Evolutionary conservation across 1,284 basidiomycete species (phyloP), one percentile per base, ranked within the genome.

Genomic region (Clitocybe nebularis): DNA sequence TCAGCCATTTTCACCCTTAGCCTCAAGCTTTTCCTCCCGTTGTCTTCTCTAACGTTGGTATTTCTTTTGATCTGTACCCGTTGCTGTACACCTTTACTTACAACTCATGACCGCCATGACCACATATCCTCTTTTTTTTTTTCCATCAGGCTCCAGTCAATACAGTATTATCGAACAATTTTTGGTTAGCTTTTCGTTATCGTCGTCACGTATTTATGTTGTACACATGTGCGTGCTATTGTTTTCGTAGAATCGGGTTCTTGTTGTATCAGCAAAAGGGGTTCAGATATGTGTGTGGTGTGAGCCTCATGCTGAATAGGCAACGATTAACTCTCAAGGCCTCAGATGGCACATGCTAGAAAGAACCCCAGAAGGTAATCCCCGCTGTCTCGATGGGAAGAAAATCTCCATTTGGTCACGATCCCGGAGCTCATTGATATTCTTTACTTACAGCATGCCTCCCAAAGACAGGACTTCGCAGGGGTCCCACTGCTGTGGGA

Each of bases 91-190:
- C 46, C 29, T 30, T 56, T 59, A 54, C 55, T 56, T 56, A 52
- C 49, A 45, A 24, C 45, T 64, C 57, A 69, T 60, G 67, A 69
- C 63, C 55, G 50, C 57, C 56, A 67, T 59, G 64, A 64, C 58
- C 55, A 47, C 48, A 53, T 50, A 46, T 55, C 50, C 52, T 51
- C 50, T 51, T 51, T 49, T 53, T 55, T 54, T 46, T 42, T 35
- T 52, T 50, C 23, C 23, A 25, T 7, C 21, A 29, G 25, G 23
- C 13, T 4, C 44, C 41, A 22, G 16, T 44, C 41, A 26, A 46
- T 50, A 53, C 50, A 53, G 45, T 53, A 57, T 51, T 45, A 54
- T 54, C 50, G 62, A 60, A 63, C 61, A 54, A 16, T 25, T 51
- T 61, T 51, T 57, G 44, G 53, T 49, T 55, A 55, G 53, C 48